Base-by-base conservation (phyloP, 352 stramenopile genomes). In the Pythium monospermum region DNA sequence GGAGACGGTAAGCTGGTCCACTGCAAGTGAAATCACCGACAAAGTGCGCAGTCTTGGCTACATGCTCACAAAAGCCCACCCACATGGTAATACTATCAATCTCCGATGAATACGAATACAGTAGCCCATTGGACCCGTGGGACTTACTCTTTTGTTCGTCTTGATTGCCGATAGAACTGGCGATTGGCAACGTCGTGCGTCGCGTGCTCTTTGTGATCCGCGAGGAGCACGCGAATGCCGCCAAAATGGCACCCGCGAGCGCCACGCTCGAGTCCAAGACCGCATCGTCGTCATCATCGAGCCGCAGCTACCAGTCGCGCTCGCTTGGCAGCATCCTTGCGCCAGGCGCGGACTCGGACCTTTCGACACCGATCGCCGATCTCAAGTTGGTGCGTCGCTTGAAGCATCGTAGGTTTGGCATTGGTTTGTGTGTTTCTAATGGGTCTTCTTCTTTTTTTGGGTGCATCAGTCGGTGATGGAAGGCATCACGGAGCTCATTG, bases 401-500 rank as follows among this genome's bases (percentile, higher is more conserved):
- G 13, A 13, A 18, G 19, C 1, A 11, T 7, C 18, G 30, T 35
- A 35, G 8, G 8, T 13, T 35, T 49, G n/a, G 15, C n/a, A 23
- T 22, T 2, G 27, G 0, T 7, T 35, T 3, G 10, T 15, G 0
- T 45, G 28, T 11, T 36, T 30, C 23, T 18, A 1, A 11, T n/a
- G 3, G 27, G 27, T 19, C 4, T 32, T 27, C 18, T 25, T 22
- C 16, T 33, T 13, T 56, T 16, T 66, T 58, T 73, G 66, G 63
- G 23, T 31, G 4, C 11, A 11, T 2, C 52, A 97, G 85, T 80
- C 83, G 58, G 80, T 96, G 48, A 98, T 98, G 79, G 94, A 98
- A 66, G 92, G 87, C 11, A 97, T 98, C 51, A 72, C 85, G 10
- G 93, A 98, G 69, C 86, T 98, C 12, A 91, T 96, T 22, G 81